Percentiles rank a stretch among this genome's conserved stretches.
Evolutionary conservation across 148 eudicot genomes (phyloP).

Genomic region (Rhododendron ovatum): DNA sequence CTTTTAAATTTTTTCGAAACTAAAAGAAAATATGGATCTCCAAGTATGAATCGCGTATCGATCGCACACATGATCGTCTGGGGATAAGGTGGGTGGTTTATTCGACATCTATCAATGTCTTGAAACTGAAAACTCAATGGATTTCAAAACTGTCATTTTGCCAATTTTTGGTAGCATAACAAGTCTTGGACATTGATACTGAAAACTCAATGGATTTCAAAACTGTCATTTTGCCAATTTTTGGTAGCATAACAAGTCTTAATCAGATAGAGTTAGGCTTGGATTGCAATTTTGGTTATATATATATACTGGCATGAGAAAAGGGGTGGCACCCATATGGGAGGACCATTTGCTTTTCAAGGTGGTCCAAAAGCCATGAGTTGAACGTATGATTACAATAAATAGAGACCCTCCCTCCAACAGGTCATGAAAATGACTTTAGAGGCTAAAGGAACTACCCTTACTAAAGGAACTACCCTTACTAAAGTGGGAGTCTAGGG

Average conservation of each 20-base stretch:
- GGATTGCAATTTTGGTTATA: not conserved
- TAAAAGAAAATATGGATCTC: not conserved
- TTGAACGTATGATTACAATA: not conserved
- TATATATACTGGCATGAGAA: not conserved
- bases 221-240: not conserved
- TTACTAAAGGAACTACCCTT: not conserved
- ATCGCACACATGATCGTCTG: not conserved
- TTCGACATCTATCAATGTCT: not conserved
- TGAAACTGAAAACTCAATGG: not conserved
- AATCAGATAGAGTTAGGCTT: not conserved
- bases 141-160: not conserved
- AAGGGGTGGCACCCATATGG: not conserved
- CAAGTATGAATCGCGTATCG: not conserved
- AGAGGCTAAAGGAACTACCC: not conserved
- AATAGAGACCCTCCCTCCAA: not conserved
- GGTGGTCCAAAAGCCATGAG: conserved; percentile 1
- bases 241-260: not conserved
- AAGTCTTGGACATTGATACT: not conserved
- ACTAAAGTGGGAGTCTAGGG: not conserved
- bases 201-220: not conserved
- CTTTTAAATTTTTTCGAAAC: not conserved
- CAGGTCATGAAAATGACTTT: conserved; percentile 9
- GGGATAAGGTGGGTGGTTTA: not conserved
- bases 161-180: not conserved
- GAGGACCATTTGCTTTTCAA: not conserved